Conservation (phyloP, 2,329 filamentous ascomycete species). For the Talaromyces sp. region DNA sequence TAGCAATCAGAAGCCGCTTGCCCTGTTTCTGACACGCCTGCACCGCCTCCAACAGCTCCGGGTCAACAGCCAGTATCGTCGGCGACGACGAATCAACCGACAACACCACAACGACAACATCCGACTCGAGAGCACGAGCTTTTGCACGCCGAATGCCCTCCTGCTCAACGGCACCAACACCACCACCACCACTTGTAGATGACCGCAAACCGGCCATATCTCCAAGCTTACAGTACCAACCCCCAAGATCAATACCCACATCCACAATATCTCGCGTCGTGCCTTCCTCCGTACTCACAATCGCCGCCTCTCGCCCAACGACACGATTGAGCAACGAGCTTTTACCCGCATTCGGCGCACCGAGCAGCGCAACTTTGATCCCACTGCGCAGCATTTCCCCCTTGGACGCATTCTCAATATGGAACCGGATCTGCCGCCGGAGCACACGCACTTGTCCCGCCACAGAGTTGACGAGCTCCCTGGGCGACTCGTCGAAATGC, state of each 20-base stretch:
- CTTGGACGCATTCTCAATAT: slow-evolving; percentile 70
- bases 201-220: slow-evolving; percentile 86
- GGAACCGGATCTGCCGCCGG: slow-evolving; percentile 56
- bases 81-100: slow-evolving; percentile 47
- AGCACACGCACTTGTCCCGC: slow-evolving; percentile 58
- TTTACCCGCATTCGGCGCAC: slow-evolving; percentile 91
- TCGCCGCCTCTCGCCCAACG: slow-evolving; percentile 87
- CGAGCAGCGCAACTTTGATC: slow-evolving; percentile 78
- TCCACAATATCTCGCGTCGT: slow-evolving; percentile 94
- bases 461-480: slow-evolving; percentile 65
- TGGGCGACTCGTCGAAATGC: slow-evolving; percentile 84
- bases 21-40: slow-evolving; percentile 43
- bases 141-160: slow-evolving; percentile 88
- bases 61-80: slow-evolving; percentile 41
- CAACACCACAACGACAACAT: slow-evolving; percentile 76
- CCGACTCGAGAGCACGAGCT: slow-evolving; percentile 71
- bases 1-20: slow-evolving; percentile 51
- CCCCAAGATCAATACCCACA: slow-evolving; percentile 79
- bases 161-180: slow-evolving; percentile 67
- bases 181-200: slow-evolving; percentile 13
- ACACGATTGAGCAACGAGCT: slow-evolving; percentile 87
- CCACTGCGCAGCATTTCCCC: slow-evolving; percentile 80
- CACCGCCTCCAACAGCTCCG: slow-evolving; percentile 52
- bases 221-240: slow-evolving; percentile 87
- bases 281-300: slow-evolving; percentile 86